Base-by-base conservation (phyloP, 2,329 filamentous ascomycete genomes). In the Stenocarpella maydis region DNA sequence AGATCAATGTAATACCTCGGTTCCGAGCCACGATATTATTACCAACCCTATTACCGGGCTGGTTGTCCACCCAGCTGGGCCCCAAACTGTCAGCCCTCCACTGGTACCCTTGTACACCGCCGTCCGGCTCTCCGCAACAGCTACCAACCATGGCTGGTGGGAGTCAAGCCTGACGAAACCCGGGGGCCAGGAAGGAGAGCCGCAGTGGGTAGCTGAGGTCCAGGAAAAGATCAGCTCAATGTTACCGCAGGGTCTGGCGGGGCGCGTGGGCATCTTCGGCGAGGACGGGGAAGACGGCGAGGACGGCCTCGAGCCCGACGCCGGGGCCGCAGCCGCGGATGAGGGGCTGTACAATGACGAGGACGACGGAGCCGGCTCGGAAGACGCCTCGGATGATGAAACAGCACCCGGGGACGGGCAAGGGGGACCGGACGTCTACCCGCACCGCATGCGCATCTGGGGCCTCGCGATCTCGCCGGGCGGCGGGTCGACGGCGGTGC, bases 371-470 rank as follows among this genome's bases (percentile, higher is more conserved):
- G 76, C 76, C 21, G 78, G 77, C 2, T 76, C 77, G 1, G 74
- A 78, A 12, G 78, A 78, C 28, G 74, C 77, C n/a, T 78, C 79
- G 17, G 72, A 75, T 6, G 75, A 76, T 17, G 77, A 76, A 4
- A 76, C 76, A 1, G 72, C 75, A 17, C 76, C 77, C 39, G 73
- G 77, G n/a, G 78, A 78, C 24, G 69, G 54, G 24, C 43, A 49
- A 31, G 78, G 75, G 63, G 72, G 78, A 1, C 77, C 81, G 15
- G 82, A 83, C 70, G 82, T 87, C 10, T 81, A 85, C 69, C 81
- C 85, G 1, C 82, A 84, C 50, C 80, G 86, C 17, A 82, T 84
- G 60, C 82, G 86, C 10, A 80, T 88, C 49, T 88, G 86, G 85
- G 87, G 85, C 1, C 77, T 89, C 50, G 79, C 85, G 1, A 73